Conservation (phyloP, 2,329 filamentous ascomycete species). For the Paraconiothyrium brasiliense region DNA sequence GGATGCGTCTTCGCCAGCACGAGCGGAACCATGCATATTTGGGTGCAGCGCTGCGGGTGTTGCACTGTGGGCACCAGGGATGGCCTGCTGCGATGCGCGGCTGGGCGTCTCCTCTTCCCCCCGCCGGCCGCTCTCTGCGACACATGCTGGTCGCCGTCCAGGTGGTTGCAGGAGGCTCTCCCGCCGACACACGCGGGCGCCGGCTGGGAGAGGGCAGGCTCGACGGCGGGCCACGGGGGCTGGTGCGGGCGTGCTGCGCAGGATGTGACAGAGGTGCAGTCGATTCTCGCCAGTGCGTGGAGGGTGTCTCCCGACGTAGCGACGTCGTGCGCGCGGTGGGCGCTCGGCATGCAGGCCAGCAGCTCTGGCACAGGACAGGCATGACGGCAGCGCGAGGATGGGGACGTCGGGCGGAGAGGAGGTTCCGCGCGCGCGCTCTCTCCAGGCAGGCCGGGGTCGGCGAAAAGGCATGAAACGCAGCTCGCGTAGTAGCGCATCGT, state of each 20-base stretch:
- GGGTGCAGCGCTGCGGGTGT: constrained; percentile 11
- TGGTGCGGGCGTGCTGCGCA: background rate
- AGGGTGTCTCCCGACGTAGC: background rate
- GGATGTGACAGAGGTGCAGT: constrained; percentile 24
- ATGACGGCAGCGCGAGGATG: constrained; percentile 5
- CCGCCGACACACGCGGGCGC: background rate
- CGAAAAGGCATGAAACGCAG: constrained; percentile 42
- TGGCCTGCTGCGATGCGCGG: constrained; percentile 18
- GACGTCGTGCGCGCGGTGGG: background rate
- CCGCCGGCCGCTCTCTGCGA: background rate
- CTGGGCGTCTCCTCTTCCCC: background rate
- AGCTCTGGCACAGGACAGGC: background rate
- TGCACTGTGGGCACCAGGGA: constrained; percentile 16
- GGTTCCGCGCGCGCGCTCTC: background rate
- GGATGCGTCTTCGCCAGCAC: constrained; percentile 7
- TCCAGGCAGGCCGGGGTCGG: constrained; percentile 11
- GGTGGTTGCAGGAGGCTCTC: background rate
- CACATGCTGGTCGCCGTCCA: background rate
- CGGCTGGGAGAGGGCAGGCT: background rate
- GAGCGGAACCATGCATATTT: constrained; percentile 8
- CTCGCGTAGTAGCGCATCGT: constrained; percentile 33
- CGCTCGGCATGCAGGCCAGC: constrained; percentile 9
- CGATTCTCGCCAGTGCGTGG: constrained; percentile 14
- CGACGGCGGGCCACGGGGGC: background rate
- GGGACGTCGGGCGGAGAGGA: constrained; percentile 5